A percentile compares a stretch with the other conserved stretches of the same genome.
Conservation (phyloP, 768 basidiomycete genomes). For the Strobilomyces confusus region DNA sequence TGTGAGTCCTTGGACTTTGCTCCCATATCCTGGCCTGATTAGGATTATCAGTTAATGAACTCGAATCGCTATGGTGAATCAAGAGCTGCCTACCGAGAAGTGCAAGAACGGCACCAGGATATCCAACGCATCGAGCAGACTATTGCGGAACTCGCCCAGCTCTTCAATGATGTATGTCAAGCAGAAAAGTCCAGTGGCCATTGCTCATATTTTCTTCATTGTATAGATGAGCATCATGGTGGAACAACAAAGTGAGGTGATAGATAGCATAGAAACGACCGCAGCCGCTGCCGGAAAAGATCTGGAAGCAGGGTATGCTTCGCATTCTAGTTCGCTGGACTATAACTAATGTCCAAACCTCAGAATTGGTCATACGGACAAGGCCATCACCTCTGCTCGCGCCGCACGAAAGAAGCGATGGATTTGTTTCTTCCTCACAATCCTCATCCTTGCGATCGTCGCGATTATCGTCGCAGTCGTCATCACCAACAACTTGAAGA, state of each 20-base stretch:
- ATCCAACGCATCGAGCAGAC: slow-evolving; percentile 95
- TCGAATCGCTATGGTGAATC: slow-evolving; percentile 91
- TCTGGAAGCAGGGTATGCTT: slow-evolving; percentile 73
- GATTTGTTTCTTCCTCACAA: slow-evolving; percentile 84
- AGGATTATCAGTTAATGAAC: slow-evolving; percentile 70
- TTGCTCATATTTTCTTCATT: slow-evolving; percentile 4
- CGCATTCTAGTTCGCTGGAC: neutral
- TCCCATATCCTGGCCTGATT: neutral
- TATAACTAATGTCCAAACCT: slow-evolving; percentile 1
- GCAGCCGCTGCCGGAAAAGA: slow-evolving; percentile 76
- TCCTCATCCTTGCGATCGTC: slow-evolving; percentile 65
- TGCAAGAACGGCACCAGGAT: slow-evolving; percentile 96
- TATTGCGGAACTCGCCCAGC: slow-evolving; percentile 85
- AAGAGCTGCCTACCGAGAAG: slow-evolving; percentile 87
- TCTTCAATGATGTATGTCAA: slow-evolving; percentile 85
- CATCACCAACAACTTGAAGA: slow-evolving; percentile 42
- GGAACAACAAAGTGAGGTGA: slow-evolving; percentile 89
- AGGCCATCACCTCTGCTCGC: slow-evolving; percentile 82
- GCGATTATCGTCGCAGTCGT: slow-evolving; percentile 61
- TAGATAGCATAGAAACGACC: slow-evolving; percentile 77
- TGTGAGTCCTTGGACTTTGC: slow-evolving; percentile 35
- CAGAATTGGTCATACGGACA: slow-evolving; percentile 79
- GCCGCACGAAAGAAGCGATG: slow-evolving; percentile 93
- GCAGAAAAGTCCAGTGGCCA: neutral
- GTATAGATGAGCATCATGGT: slow-evolving; percentile 89